Evolutionary conservation across 495 filamentous ascomycete genomes (phyloP), one percentile per base, ranked within the genome.

Genomic region (Penicillium canariense): DNA sequence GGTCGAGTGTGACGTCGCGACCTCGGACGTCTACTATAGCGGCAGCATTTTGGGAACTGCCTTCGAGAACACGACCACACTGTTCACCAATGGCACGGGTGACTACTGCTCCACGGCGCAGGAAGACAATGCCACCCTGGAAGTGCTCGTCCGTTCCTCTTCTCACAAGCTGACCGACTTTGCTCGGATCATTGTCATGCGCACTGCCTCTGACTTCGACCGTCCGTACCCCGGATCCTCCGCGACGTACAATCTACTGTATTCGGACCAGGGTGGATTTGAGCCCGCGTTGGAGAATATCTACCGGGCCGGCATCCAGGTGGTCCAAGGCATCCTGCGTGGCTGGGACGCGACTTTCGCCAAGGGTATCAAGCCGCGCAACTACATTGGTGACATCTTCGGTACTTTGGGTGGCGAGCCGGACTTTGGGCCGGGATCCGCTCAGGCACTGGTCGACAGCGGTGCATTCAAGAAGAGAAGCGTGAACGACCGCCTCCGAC

Each of bases 341-440:
- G 75, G 66, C 1, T 91, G 88, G 87, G 57, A 84, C 4, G 56
- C 50, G 14, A 83, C 68, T 0, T 91, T 86, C 55, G 64, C 73
- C 23, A 51, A 60, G 18, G 87, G 88, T 11, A 67, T 90, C 45
- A 76, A 80, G 65, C 69, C 86, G 0, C 71, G 50, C 14, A 91
- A 90, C 61, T 90, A 90, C 55, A 73, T 91, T 28, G 88, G 88
- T 7, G 85, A 90, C 63, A 84, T 89, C 46, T 84, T 87, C 51
- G 87, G 86, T 8, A 81, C 81, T 7, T 58, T 89, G 32, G 85
- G 87, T 12, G 85, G 84, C 5, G 60, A 61, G 23, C 86, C 86
- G 0, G 83, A 87, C 64, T 89, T 88, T 70, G 87, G 86, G 0
- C 79, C 81, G 0, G 81, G 80, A 0, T 75, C 69, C 7, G 42